Evolutionary conservation across 164 flowering plant species (phyloP).

Genomic region (Umbellularia californica): DNA sequence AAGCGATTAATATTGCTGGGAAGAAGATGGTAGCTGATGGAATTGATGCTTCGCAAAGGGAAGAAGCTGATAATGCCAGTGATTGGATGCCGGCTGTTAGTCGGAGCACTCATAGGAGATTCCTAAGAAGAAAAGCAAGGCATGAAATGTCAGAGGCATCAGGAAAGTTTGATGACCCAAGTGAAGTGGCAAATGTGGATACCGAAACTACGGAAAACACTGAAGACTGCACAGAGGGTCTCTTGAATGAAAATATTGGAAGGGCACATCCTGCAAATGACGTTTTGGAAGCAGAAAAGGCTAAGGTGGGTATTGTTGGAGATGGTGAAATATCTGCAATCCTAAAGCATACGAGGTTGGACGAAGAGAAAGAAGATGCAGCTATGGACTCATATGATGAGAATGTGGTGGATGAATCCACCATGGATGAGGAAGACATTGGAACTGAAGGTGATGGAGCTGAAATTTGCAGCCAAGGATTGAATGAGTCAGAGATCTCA

Average conservation of each 20-base stretch:
- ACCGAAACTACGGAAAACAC: neutral
- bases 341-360: constrained; percentile 51
- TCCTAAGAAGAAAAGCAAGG: constrained; percentile 72
- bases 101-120: constrained; percentile 85
- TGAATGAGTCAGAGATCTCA: constrained; percentile 39
- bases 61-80: constrained; percentile 48
- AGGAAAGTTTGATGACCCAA: constrained; percentile 32
- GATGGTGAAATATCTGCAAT: constrained; percentile 36
- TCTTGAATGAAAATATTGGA: constrained; percentile 17
- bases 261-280: constrained; percentile 6
- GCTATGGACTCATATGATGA: constrained; percentile 7
- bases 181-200: constrained; percentile 19
- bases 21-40: constrained; percentile 84
- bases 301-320: neutral
- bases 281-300: neutral
- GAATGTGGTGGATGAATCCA: constrained; percentile 2
- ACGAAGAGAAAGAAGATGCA: constrained; percentile 29
- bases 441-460: constrained; percentile 22
- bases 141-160: constrained; percentile 47
- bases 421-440: constrained; percentile 8
- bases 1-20: constrained; percentile 64
- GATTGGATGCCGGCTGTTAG: constrained; percentile 90
- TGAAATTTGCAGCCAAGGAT: constrained; percentile 26
- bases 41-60: constrained; percentile 81
- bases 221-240: neutral